Conservation (phyloP, 345 rosid genomes). For the Euphorbia lathyris region DNA sequence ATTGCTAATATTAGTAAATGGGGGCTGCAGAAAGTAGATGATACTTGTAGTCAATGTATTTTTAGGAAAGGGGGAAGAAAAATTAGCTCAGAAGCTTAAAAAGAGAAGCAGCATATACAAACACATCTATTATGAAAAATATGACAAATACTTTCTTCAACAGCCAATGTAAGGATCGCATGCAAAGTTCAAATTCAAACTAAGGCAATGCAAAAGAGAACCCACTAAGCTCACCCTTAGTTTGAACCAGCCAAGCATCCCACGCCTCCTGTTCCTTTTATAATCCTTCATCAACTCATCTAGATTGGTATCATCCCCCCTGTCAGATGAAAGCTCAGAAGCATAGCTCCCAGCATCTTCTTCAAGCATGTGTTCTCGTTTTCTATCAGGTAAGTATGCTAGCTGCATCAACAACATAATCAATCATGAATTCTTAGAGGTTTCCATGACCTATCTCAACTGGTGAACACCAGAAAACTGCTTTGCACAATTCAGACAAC, state of each 20-base stretch:
- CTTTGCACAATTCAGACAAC: slow-evolving; percentile 6
- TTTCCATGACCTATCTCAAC: slow-evolving; percentile 1
- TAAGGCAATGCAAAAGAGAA: slow-evolving; percentile 5
- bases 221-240: slow-evolving; percentile 43
- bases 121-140: not conserved
- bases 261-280: slow-evolving; percentile 57
- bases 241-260: slow-evolving; percentile 97
- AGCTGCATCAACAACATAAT: slow-evolving; percentile 41
- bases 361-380: slow-evolving; percentile 51
- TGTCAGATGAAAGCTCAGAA: slow-evolving; percentile 54
- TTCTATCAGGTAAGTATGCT: slow-evolving; percentile 77
- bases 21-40: not conserved
- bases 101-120: not conserved
- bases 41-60: not conserved
- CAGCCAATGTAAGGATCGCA: not conserved
- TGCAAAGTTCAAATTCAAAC: slow-evolving; percentile 7
- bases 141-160: not conserved
- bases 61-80: not conserved
- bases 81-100: not conserved
- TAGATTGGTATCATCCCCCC: slow-evolving; percentile 51
- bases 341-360: slow-evolving; percentile 62
- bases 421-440: slow-evolving; percentile 11
- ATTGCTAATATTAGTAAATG: not conserved
- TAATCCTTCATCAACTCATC: slow-evolving; percentile 74
- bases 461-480: slow-evolving; percentile 7